Evolutionary conservation across 2,329 filamentous ascomycete genomes (phyloP), one percentile per base, ranked within the genome.

Genomic region (Microsporum ferrugineum): DNA sequence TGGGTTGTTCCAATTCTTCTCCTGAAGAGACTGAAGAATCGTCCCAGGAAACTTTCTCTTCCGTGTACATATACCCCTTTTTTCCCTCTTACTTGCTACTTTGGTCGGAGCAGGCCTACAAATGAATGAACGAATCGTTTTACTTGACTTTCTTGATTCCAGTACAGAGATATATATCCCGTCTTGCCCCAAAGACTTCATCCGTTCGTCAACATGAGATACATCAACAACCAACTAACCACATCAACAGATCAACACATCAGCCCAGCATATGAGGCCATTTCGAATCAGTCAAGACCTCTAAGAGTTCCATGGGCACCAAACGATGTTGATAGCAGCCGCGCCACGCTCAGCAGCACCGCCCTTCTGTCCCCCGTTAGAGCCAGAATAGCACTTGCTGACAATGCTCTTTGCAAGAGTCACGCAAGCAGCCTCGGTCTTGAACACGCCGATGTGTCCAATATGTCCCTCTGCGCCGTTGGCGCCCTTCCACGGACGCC

Each of bases 361-460:
- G 8, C 39, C 57, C 14, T 49, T 59, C 43, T 33, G n/a, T 10
- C 43, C 33, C 10, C 39, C 57, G 23, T 51, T 51, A 12, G 45
- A 29, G 4, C 45, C 45, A 4, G 10, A 27, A 41, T 58, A 43
- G 41, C 57, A 59, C 17, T 38, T 49, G 27, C n/a, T 6, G 27
- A 59, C 57, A 23, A 59, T 36, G 17, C 17, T 36, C 3, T 49
- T 47, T 14, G 5, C 57, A 5, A 43, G 17, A 3, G 10, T 17
- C 12, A 47, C n/a, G 41, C 57, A 59, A 23, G 39, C 57, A 14
- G 36, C 39, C 17, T 43, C 29, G 3, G 12, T 17, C 29, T 36
- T 45, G 57, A 59, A 59, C 39, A 29, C 43, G 43, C 57, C 57
- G 29, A 59, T 23, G 17, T 49, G 39, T 3, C 57, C 57, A n/a